These are phyloP conservation scores for Plasmopara halstedii DNA, from an alignment of 352 stramenopile species.

Conservation along the genomic window DNA sequence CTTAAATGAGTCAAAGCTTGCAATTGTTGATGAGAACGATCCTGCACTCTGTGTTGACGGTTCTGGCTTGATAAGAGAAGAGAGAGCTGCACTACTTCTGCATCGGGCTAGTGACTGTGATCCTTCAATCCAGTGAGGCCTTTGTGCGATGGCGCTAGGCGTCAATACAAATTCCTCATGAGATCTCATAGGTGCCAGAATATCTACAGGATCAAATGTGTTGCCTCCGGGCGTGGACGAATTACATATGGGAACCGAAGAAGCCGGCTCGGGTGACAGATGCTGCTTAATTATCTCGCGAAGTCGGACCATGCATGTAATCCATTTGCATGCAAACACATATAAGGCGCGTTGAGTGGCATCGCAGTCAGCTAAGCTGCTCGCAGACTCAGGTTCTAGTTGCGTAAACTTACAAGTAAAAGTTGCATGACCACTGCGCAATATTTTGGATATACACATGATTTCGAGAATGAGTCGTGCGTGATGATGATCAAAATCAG, in stretches of 20 bases:
- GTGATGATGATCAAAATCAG: conserved; percentile 42
- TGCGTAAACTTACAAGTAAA: conserved; percentile 36
- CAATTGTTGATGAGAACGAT: conserved; percentile 24
- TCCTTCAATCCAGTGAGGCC: conserved; percentile 24
- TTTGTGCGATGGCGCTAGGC: conserved; percentile 34
- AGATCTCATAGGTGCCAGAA: conserved; percentile 39
- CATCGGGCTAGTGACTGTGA: conserved; percentile 26
- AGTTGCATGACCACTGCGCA: conserved; percentile 24
- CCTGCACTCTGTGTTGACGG: conserved; percentile 12
- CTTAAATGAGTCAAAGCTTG: conserved; percentile 14
- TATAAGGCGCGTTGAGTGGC: conserved; percentile 50
- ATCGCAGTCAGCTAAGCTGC: conserved; percentile 41
- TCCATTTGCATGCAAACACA: conserved; percentile 62
- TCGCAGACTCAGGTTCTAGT: conserved; percentile 22
- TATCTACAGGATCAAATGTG: conserved; percentile 43
- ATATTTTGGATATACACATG: conserved; percentile 47
- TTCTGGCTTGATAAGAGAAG: conserved; percentile 26
- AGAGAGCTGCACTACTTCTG: conserved; percentile 32
- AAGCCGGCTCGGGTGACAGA: conserved; percentile 29
- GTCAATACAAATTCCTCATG: conserved; percentile 26
- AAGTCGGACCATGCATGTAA: conserved; percentile 65
- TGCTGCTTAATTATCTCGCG: conserved; percentile 60
- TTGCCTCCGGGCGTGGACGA: conserved; percentile 44
- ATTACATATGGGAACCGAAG: conserved; percentile 22
- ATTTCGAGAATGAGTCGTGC: conserved; percentile 61